These are phyloP conservation scores for Neonectria magnoliae DNA, from an alignment of 2,329 filamentous ascomycete genomes.

Conservation along the genomic window DNA sequence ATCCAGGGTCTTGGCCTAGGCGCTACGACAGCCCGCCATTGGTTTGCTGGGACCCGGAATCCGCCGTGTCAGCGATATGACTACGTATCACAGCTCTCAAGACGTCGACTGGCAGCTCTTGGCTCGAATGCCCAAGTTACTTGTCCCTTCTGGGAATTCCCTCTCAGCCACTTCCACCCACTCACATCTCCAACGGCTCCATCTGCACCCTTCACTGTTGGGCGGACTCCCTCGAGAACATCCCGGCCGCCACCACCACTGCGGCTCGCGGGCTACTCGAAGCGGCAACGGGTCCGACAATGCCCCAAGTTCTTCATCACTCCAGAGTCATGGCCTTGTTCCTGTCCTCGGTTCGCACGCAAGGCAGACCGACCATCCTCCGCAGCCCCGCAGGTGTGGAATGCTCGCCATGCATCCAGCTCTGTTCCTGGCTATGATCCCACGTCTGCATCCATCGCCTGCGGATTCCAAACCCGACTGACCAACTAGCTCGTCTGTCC, in stretches of 20 bases:
- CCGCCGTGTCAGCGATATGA: slow-evolving; percentile 3
- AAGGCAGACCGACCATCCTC: background rate
- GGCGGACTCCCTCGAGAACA: background rate
- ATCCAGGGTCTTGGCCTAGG: background rate
- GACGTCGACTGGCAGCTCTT: background rate
- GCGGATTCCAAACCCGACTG: no score
- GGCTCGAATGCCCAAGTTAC: background rate
- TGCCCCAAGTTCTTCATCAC: background rate
- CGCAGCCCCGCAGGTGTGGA: background rate
- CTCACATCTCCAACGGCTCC: background rate
- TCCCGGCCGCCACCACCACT: background rate
- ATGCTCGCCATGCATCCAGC: background rate
- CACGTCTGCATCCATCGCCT: no score
- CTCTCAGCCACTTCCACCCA: background rate
- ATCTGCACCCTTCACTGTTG: background rate
- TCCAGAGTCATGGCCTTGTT: background rate
- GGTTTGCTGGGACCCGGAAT: background rate
- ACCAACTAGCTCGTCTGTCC: background rate
- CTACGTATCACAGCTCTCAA: background rate
- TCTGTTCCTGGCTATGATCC: background rate
- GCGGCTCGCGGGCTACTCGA: background rate
- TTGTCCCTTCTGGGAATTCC: background rate
- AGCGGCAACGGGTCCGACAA: background rate
- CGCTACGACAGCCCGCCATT: background rate
- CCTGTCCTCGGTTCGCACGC: background rate